Percentiles rank a stretch among this genome's conserved stretches.
Conservation (phyloP, 2,329 filamentous ascomycete species). For the Exophiala sp. region DNA sequence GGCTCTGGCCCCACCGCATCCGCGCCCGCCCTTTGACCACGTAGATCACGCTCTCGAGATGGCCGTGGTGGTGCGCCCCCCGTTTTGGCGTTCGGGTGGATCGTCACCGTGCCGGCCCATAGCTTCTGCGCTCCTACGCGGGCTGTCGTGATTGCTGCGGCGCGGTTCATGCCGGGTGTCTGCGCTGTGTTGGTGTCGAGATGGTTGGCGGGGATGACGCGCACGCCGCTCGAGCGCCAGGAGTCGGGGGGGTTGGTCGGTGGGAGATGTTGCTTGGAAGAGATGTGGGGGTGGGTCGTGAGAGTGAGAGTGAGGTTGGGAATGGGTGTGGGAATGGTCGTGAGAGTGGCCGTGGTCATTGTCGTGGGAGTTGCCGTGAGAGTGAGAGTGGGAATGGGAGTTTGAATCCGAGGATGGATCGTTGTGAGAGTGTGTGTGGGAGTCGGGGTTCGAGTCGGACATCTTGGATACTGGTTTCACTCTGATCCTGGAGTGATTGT, state of each 20-base stretch:
- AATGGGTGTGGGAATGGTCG: slow-evolving; percentile 1
- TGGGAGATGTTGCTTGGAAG: slow-evolving; percentile 19
- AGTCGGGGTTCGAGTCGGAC: background rate
- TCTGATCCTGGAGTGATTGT: background rate
- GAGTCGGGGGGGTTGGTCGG: slow-evolving; percentile 23
- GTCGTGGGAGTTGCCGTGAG: background rate
- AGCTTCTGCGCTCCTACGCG: slow-evolving; percentile 42
- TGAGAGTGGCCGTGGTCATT: slow-evolving; percentile 5
- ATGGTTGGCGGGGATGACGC: slow-evolving; percentile 39
- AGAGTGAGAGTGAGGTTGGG: slow-evolving; percentile 12
- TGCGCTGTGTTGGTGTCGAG: slow-evolving; percentile 41
- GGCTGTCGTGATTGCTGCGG: slow-evolving; percentile 43
- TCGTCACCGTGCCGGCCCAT: slow-evolving; percentile 44
- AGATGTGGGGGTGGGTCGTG: slow-evolving; percentile 18
- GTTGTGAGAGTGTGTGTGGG: background rate
- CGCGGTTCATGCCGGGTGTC: slow-evolving; percentile 42
- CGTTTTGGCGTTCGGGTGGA: slow-evolving; percentile 42
- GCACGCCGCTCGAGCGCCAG: slow-evolving; percentile 41
- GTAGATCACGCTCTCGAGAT: slow-evolving; percentile 44
- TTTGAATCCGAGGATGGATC: background rate
- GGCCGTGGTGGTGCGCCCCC: slow-evolving; percentile 44
- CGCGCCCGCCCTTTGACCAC: slow-evolving; percentile 42
- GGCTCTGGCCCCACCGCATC: slow-evolving; percentile 43
- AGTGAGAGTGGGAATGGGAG: slow-evolving; percentile 7
- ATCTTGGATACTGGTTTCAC: background rate